phyloP scores from a whole-genome alignment of 2,329 filamentous ascomycete genomes.

The Ascochyta lentis region DNA sequence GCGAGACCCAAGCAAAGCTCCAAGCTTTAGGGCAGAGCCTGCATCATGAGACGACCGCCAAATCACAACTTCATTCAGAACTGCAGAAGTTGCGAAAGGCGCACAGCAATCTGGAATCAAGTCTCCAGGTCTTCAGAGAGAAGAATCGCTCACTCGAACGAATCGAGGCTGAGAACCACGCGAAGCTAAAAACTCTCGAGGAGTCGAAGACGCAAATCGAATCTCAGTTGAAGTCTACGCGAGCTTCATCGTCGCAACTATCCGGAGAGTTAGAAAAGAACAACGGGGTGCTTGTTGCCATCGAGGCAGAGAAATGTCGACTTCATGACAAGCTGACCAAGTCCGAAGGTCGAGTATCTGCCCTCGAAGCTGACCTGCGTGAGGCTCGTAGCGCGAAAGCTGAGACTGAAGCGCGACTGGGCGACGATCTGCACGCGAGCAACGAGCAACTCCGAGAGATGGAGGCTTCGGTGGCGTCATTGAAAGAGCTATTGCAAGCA shows the following conservation, averaged over 20 bases:
- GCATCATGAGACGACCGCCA: conserved; percentile 12
- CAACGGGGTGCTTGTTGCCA: conserved; percentile 30
- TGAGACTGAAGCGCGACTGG: conserved; percentile 20
- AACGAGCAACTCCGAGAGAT: conserved; percentile 33
- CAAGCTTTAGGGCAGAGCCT: conserved; percentile 23
- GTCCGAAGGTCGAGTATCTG: conserved; percentile 27
- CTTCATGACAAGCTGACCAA: conserved; percentile 29
- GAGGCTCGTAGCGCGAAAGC: conserved; percentile 22
- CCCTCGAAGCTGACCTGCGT: conserved; percentile 29
- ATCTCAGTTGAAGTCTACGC: conserved; percentile 26
- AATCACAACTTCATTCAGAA: conserved; percentile 15
- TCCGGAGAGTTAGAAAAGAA: conserved; percentile 29
- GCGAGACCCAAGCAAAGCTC: conserved; percentile 27
- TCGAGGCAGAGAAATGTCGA: conserved; percentile 29
- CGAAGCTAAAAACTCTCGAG: conserved; percentile 28
- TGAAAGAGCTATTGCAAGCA: conserved; percentile 22
- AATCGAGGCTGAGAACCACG: conserved; percentile 22
- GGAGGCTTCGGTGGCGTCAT: conserved; percentile 26
- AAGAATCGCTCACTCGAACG: conserved; percentile 29
- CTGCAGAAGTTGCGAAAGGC: conserved; percentile 10
- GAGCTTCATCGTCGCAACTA: conserved; percentile 27
- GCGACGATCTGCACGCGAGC: conserved; percentile 21
- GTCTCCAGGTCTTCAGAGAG: conserved; percentile 19
- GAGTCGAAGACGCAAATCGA: conserved; percentile 30
- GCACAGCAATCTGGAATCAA: conserved; percentile 21